Base-by-base conservation (phyloP, 495 filamentous ascomycete genomes). In the Penicillium nucicola region DNA sequence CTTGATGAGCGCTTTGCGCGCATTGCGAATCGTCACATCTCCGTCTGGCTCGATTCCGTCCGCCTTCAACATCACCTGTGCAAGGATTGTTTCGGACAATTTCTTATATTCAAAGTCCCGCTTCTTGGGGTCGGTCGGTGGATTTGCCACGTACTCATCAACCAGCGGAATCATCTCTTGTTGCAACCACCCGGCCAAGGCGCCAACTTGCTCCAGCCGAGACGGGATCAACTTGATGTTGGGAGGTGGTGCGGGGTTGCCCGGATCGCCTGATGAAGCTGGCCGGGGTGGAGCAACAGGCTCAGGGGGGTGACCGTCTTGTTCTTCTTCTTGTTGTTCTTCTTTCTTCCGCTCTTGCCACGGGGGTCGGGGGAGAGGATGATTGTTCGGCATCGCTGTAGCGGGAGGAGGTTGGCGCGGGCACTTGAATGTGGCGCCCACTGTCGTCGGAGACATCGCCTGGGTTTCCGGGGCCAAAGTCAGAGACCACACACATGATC, bases 1-100 rank as follows among this genome's bases (percentile, higher is more conserved):
- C 52, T 73, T 82, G 36, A 97, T 88, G 20, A 96, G 69, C 6
- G 85, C 87, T 64, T 85, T 87, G 58, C 92, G 78, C 58, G 76
- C 79, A 37, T 71, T 74, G 37, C 92, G 78, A 32, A 82, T 79
- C 8, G 79, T 80, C 15, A 67, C 74, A 56, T 92, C 79, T 5
- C 81, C 83, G 15, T 85, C 80, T 3, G 83, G 85, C 47, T 92
- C 89, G 20, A 96, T 84, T 12, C 77, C 85, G 72, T 97, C 92
- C 20, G 92, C 75, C 69, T 95, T 96, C 57, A 98, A 57, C 49
- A 96, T 54, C 6, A 92, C 78, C 63, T 96, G 88, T 42, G 82
- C 78, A 75, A 97, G 71, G 45, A 96, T 86, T 4, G 83, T 89
- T 75, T 97, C 93, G 22, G 80, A 84, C 30, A 97, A 61, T 64